Evolutionary conservation across 176 grass and related monocot species (phyloP).

Genomic region (Bromus sterilis): DNA sequence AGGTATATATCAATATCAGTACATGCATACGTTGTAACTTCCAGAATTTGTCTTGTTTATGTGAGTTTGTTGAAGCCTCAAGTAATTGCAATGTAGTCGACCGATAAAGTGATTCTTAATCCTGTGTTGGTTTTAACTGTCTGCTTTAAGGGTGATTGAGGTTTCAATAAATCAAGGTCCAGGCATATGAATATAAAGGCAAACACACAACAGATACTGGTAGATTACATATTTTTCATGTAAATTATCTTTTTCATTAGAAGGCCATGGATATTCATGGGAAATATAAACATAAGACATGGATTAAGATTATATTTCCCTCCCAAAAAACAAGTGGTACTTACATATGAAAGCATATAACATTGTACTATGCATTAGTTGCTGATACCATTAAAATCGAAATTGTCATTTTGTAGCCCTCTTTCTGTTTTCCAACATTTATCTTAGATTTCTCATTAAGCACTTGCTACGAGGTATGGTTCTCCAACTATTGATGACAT

Average conservation of each 20-base stretch:
- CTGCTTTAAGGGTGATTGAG: not conserved
- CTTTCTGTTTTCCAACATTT: not conserved
- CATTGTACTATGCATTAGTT: not conserved
- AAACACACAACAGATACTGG: not conserved
- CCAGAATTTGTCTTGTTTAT: not conserved
- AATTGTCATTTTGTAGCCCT: not conserved
- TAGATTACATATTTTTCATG: not conserved
- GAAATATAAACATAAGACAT: not conserved
- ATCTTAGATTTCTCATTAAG: constrained; percentile 24
- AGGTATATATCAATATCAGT: constrained; percentile 37
- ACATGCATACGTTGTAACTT: not conserved
- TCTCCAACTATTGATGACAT: constrained; percentile 89
- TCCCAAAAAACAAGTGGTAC: not conserved
- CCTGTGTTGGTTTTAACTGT: not conserved
- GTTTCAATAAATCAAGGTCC: not conserved
- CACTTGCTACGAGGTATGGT: constrained; percentile 58
- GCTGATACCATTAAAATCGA: not conserved
- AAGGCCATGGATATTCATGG: not conserved
- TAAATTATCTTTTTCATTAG: not conserved
- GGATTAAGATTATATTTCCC: not conserved
- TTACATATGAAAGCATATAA: not conserved
- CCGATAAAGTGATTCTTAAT: not conserved
- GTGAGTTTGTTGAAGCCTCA: not conserved
- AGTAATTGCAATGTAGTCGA: not conserved
- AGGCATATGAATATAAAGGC: not conserved